Base-by-base conservation (phyloP, 2,329 filamentous ascomycete species). In the Claviceps monticola region DNA sequence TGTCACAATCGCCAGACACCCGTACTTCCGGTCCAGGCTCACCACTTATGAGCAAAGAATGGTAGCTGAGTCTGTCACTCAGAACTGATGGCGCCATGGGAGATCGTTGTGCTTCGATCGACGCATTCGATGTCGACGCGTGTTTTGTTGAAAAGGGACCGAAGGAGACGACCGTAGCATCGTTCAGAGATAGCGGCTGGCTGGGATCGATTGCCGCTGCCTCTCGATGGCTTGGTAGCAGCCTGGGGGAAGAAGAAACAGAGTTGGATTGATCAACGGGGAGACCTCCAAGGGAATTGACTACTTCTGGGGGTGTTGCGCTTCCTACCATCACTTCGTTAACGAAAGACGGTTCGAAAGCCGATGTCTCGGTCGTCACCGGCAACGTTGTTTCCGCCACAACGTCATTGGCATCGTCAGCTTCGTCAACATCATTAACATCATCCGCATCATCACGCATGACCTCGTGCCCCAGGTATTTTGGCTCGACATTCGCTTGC, bases 11-110 rank as follows among this genome's bases (percentile, higher is more conserved):
- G 36, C 82, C 74, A 0, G 86, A 90, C 38, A 84, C 77, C 46
- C 85, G 80, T 6, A 81, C 70, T 59, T 88, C 84, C 0, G 84
- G 85, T 0, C 83, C 83, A 19, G 83, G 84, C 56, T 89, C 85
- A 50, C 84, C 84, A 50, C 84, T 83, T 65, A 88, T 77, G 5
- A 86, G 72, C 36, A 86, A 70, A 2, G 84, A 88, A 53, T 82
- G 81, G 62, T 86, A 83, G 39, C 74, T 79, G 53, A 80, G 83
- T 56, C 84, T 84, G 55, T 89, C 86, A 1, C 79, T 78, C 44
- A 84, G 72, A 0, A 85, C 89, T 1, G 86, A 90, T 5, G 84
- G 80, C 2, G 86, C 82, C 1, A 86, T 89, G 5, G 84, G 86
- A 29, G 88, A 78, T 19, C 83, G 78, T 50, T 86, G 82, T 1